Evolutionary conservation across 352 stramenopile genomes (phyloP), one percentile per base, ranked within the genome.

Genomic region (Pythium periplocum): DNA sequence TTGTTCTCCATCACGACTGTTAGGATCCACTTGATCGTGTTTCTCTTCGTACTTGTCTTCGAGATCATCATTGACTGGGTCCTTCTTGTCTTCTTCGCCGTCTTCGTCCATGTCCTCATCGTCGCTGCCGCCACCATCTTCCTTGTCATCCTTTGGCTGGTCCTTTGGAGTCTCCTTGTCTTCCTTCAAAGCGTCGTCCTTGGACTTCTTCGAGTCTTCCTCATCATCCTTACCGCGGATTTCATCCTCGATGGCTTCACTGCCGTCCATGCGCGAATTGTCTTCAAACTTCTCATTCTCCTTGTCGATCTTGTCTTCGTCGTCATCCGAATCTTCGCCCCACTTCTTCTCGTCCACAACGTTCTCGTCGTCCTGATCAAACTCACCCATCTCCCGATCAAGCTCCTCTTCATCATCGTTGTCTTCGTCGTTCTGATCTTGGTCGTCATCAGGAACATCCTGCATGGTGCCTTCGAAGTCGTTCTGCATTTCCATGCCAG

Each of bases 271-370:
- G 50, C 89, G 87, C 4, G 82, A 89, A 32, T 94, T 73, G 43
- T 97, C 87, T 57, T 95, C 84, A 55, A 96, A 94, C 56, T 98
- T 97, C 48, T 98, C 92, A 40, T 95, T 95, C 43, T 98, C 92
- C 65, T 98, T 93, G 76, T 98, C 96, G 48, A 98, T 95, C 17
- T 92, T 78, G n/a, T 97, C 83, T 30, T 97, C 84, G 37, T 97
- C 81, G 59, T 96, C 82, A 56, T 98, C 85, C 41, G 88, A 90
- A 52, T 96, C 84, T 36, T 96, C 83, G 11, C 86, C 95, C 97
- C 97, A 99, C 76, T 99, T 94, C 74, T 99, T 98, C 74, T 99
- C 97, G 64, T 99, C 97, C 33, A 99, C 96, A 12, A 99, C 96
- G 57, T 99, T 96, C 56, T 99, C 97, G 44, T 98, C 90, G 30